Percentiles rank a stretch among this genome's conserved stretches.
Evolutionary conservation across 2,329 filamentous ascomycete species (phyloP).

Genomic region (Fusarium floridanum): DNA sequence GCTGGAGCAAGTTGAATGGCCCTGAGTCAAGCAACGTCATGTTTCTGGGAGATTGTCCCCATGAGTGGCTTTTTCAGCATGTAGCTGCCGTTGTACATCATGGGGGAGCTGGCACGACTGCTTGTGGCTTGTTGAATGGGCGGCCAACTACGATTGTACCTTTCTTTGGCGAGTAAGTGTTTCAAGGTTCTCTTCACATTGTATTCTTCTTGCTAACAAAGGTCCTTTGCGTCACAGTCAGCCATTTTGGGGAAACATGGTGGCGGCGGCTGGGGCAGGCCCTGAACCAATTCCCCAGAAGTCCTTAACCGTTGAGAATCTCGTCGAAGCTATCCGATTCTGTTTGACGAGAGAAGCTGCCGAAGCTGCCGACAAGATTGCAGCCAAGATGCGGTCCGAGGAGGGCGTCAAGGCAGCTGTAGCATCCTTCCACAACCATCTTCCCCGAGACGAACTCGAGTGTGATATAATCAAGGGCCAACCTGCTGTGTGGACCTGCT

Average conservation of each 20-base stretch:
- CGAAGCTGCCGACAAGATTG: conserved; percentile 66
- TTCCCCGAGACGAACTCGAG: neutral
- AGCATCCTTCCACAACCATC: conserved; percentile 64
- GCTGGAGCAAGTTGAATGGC: conserved; percentile 77
- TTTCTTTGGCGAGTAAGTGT: conserved; percentile 67
- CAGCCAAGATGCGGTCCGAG: conserved; percentile 74
- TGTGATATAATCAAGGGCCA: neutral
- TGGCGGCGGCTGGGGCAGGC: conserved; percentile 77
- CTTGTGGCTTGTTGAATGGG: conserved; percentile 75
- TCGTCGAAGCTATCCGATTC: conserved; percentile 72
- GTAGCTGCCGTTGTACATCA: conserved; percentile 76
- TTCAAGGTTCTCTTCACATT: neutral
- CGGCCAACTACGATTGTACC: conserved; percentile 79
- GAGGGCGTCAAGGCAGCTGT: conserved; percentile 71
- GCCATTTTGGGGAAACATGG: conserved; percentile 84
- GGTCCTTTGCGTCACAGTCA: conserved; percentile 55
- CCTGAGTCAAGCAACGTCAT: conserved; percentile 71
- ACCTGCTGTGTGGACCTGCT: neutral
- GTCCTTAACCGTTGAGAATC: conserved; percentile 72
- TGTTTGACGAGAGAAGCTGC: conserved; percentile 70
- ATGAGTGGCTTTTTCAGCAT: conserved; percentile 79
- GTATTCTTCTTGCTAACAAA: neutral
- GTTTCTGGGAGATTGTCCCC: conserved; percentile 78
- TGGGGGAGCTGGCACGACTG: conserved; percentile 80
- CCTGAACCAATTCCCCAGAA: conserved; percentile 77